Evolutionary conservation across 75 land plant genomes (phyloP), one percentile per base, ranked within the genome.

Genomic region (Isoetes taiwanensis): DNA sequence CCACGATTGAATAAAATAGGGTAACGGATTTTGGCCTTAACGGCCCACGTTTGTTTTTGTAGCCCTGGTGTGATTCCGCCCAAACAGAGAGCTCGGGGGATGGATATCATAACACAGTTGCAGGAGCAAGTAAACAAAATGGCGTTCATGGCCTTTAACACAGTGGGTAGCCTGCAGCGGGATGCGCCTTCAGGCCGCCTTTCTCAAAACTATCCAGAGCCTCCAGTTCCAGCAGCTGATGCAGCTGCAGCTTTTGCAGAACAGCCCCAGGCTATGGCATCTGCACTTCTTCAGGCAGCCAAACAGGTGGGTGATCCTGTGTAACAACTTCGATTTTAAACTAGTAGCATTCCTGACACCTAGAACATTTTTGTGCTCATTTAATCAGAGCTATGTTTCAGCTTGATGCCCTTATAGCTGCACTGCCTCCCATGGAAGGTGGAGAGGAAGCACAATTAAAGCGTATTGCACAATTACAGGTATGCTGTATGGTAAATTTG

Each of bases 21-120:
- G n/a, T n/a, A n/a, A n/a, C n/a, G n/a, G n/a, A n/a, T n/a, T n/a
- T n/a, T n/a, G n/a, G n/a, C n/a, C n/a, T n/a, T n/a, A n/a, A n/a
- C n/a, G n/a, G n/a, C n/a, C n/a, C n/a, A n/a, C n/a, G n/a, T n/a
- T n/a, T n/a, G n/a, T n/a, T n/a, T n/a, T n/a, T n/a, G n/a, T n/a
- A n/a, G n/a, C n/a, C n/a, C n/a, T n/a, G n/a, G n/a, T n/a, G n/a
- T n/a, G n/a, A n/a, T n/a, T n/a, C n/a, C n/a, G n/a, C n/a, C n/a
- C n/a, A n/a, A n/a, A n/a, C n/a, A n/a, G n/a, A n/a, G n/a, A n/a
- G n/a, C n/a, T n/a, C n/a, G n/a, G 5, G 41, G 32, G 6, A 93
- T 93, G 98, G 98, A 93, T 35, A 84, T 87, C 61, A 84, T 87
- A n/a, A 81, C 98, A 9, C 95, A 93, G 53, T 43, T 93, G 27